Conservation (phyloP, 805 yeast species). For the Metschnikowia proteae region DNA sequence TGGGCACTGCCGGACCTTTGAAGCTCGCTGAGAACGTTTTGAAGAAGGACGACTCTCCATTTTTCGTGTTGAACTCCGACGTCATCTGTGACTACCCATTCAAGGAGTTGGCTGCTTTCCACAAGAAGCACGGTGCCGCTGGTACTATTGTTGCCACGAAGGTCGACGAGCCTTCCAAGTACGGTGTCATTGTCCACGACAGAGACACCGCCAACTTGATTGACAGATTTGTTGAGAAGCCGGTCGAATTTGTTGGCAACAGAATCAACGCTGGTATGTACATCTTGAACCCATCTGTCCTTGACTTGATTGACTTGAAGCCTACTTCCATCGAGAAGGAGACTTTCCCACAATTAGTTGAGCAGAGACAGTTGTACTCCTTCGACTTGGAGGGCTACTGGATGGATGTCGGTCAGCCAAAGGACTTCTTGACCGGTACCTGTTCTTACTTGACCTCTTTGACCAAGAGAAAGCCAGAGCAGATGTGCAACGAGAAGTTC, state of each 20-base stretch:
- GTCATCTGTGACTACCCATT: conserved; percentile 99
- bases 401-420: conserved; percentile 99
- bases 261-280: conserved; percentile 99
- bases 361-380: conserved; percentile 82
- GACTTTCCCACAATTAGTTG: conserved; percentile 96
- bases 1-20: conserved; percentile 99
- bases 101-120: conserved; percentile 87
- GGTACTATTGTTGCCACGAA: conserved; percentile 99
- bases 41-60: conserved; percentile 92
- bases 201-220: conserved; percentile 91
- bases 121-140: conserved; percentile 91
- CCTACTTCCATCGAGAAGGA: conserved; percentile 99
- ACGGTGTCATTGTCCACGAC: conserved; percentile 99
- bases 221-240: conserved; percentile 98
- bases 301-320: conserved; percentile 93
- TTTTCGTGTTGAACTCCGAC: conserved; percentile 96
- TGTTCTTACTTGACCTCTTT: conserved; percentile 84
- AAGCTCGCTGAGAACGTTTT: conserved; percentile 92
- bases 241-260: conserved; percentile 98
- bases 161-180: conserved; percentile 99
- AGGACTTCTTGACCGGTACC: conserved; percentile 97
- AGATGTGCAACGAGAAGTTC: conserved; percentile 63
- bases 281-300: conserved; percentile 95
- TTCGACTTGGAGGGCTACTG: conserved; percentile 98
- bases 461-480: conserved; percentile 71